Percentiles rank a stretch among this genome's conserved stretches.
Conservation (phyloP, 2,329 filamentous ascomycete genomes). For the Neoscytalidium dimidiatum region DNA sequence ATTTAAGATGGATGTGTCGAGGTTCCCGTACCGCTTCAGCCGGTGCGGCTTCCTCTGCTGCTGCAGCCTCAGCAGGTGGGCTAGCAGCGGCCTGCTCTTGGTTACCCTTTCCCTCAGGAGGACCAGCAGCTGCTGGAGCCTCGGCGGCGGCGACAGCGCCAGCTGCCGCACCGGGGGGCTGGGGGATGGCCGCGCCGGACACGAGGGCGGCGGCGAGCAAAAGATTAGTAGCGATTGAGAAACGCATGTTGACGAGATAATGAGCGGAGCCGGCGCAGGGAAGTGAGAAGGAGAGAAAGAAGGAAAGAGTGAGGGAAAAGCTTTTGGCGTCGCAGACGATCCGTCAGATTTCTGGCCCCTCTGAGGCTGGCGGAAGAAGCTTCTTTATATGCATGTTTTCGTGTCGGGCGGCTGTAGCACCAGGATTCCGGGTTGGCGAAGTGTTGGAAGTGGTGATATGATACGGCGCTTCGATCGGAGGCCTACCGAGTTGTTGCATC, state of each 20-base stretch:
- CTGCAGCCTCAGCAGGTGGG: background rate
- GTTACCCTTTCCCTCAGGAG: background rate
- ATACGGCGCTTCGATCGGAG: background rate
- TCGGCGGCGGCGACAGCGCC: background rate
- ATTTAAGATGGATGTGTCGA: background rate
- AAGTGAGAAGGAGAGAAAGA: background rate
- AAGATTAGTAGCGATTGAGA: background rate
- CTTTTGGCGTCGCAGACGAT: conserved; percentile 5
- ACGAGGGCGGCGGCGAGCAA: background rate
- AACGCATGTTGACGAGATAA: background rate
- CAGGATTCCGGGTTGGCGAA: background rate
- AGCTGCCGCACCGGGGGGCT: background rate
- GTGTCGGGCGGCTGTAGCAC: background rate
- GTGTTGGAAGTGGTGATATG: background rate
- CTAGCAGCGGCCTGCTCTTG: background rate
- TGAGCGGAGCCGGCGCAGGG: too few species aligned
- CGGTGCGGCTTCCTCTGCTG: background rate
- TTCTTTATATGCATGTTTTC: background rate
- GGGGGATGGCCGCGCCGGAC: background rate
- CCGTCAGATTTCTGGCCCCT: background rate
- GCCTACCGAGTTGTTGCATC: background rate
- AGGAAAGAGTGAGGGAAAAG: background rate
- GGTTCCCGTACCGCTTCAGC: background rate
- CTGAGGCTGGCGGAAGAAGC: background rate
- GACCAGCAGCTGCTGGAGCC: background rate